Evolutionary conservation across 306 rosid genomes (phyloP).

Genomic region (Trichosanthes cucumerina): DNA sequence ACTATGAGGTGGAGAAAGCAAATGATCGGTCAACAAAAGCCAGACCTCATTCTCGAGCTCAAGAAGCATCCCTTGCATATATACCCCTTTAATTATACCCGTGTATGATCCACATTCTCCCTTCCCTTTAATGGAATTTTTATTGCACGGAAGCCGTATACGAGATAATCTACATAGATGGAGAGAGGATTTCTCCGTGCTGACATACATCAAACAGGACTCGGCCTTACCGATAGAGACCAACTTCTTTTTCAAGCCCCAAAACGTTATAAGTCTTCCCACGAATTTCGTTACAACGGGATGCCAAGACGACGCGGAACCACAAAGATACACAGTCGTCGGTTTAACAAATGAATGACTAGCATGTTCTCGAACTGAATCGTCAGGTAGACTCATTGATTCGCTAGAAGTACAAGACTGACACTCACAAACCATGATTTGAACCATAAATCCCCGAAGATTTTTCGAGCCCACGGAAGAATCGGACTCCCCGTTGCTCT

Average conservation of each 20-base stretch:
- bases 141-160: conserved; percentile 15
- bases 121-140: conserved; percentile 23
- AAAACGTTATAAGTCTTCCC: conserved; percentile 31
- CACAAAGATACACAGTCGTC: conserved; percentile 47
- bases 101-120: conserved; percentile 61
- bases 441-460: conserved; percentile 47
- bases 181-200: conserved; percentile 37
- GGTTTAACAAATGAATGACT: conserved; percentile 42
- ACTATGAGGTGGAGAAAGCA: conserved; percentile 55
- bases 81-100: conserved; percentile 51
- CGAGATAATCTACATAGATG: conserved; percentile 24
- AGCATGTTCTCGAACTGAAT: conserved; percentile 15
- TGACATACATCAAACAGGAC: conserved; percentile 57
- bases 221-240: conserved; percentile 40
- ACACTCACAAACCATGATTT: conserved; percentile 51
- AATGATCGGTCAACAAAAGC: conserved; percentile 67
- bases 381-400: conserved; percentile 12
- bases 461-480: conserved; percentile 20
- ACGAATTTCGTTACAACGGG: conserved; percentile 49
- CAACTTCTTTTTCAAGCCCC: conserved; percentile 60
- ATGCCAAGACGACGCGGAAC: conserved; percentile 59
- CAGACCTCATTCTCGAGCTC: conserved; percentile 85
- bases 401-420: conserved; percentile 34
- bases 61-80: conserved; percentile 82
- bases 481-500: not conserved